Conservation (phyloP, 164 flowering plant genomes). For the Piper longum region DNA sequence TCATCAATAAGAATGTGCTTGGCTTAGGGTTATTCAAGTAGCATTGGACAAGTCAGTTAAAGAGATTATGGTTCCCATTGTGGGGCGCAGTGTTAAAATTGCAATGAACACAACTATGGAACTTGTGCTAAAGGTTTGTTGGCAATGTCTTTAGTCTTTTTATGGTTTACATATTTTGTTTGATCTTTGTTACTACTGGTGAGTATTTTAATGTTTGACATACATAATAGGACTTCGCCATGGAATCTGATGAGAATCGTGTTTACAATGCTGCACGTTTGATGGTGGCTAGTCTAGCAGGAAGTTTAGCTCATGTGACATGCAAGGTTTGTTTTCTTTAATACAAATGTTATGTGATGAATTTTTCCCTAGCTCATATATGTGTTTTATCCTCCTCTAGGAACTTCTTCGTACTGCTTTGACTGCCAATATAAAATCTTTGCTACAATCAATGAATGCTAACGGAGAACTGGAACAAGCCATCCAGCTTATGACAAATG, state of each 20-base stretch:
- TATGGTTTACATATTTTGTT: neutral
- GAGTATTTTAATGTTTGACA: neutral
- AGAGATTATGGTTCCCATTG: slow-evolving; percentile 66
- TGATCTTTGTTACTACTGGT: neutral
- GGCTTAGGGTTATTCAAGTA: slow-evolving; percentile 56
- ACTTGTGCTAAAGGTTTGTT: slow-evolving; percentile 72
- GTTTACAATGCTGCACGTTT: slow-evolving; percentile 84
- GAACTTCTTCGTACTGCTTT: slow-evolving; percentile 83
- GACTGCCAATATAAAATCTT: slow-evolving; percentile 56
- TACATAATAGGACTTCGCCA: slow-evolving; percentile 58
- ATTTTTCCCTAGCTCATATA: neutral
- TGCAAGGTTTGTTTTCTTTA: slow-evolving; percentile 62
- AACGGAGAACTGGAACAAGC: slow-evolving; percentile 63
- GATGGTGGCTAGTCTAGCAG: slow-evolving; percentile 95
- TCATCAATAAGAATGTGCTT: neutral
- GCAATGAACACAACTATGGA: slow-evolving; percentile 90
- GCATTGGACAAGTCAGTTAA: slow-evolving; percentile 93
- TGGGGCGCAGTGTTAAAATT: slow-evolving; percentile 85
- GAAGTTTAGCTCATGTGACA: slow-evolving; percentile 97
- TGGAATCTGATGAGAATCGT: slow-evolving; percentile 92
- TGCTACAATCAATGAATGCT: slow-evolving; percentile 49
- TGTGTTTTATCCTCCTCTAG: slow-evolving; percentile 21
- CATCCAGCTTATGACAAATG: slow-evolving; percentile 79
- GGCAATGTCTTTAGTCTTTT: neutral
- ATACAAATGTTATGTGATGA: neutral